Evolutionary conservation across 495 filamentous ascomycete genomes (phyloP).

Genomic region (Lasiosphaeria ovina): DNA sequence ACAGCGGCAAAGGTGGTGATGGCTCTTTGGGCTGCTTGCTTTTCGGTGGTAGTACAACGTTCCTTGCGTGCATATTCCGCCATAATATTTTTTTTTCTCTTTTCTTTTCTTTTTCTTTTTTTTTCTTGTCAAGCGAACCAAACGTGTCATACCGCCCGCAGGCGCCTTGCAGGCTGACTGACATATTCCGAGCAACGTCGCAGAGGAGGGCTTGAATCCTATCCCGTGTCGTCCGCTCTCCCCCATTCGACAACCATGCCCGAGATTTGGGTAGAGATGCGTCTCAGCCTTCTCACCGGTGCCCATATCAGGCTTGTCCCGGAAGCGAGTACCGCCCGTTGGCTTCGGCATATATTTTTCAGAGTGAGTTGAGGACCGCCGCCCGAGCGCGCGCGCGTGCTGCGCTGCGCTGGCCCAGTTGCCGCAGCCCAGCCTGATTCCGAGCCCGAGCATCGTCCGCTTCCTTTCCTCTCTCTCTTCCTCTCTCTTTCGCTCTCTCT

Average conservation of each 20-base stretch:
- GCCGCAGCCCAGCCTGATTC: no score
- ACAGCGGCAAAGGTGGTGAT: not conserved
- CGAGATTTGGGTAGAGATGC: conserved; percentile 11
- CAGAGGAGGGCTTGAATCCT: conserved; percentile 3
- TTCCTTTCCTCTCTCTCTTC: no score
- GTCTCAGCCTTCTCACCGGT: conserved; percentile 7
- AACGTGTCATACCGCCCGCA: conserved; percentile 20
- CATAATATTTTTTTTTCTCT: no score
- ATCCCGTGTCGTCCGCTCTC: not conserved
- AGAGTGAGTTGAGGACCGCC: no score
- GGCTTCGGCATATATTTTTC: not conserved
- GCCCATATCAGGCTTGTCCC: not conserved
- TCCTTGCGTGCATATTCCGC: conserved; percentile 1
- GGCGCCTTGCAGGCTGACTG: conserved; percentile 4
- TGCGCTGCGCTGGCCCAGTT: no score
- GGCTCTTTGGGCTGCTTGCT: no score
- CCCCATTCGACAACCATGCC: conserved; percentile 13
- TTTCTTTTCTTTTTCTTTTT: no score
- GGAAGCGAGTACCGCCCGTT: not conserved
- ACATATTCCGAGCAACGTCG: conserved; percentile 1
- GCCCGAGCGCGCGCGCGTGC: no score
- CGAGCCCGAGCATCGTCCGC: no score
- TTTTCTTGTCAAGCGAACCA: conserved; percentile 7
- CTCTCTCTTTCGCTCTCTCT: no score
- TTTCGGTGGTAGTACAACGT: no score